A percentile compares a stretch with the other conserved stretches of the same genome.
Conservation (phyloP, 768 basidiomycete genomes). For the Suillus subluteus region DNA sequence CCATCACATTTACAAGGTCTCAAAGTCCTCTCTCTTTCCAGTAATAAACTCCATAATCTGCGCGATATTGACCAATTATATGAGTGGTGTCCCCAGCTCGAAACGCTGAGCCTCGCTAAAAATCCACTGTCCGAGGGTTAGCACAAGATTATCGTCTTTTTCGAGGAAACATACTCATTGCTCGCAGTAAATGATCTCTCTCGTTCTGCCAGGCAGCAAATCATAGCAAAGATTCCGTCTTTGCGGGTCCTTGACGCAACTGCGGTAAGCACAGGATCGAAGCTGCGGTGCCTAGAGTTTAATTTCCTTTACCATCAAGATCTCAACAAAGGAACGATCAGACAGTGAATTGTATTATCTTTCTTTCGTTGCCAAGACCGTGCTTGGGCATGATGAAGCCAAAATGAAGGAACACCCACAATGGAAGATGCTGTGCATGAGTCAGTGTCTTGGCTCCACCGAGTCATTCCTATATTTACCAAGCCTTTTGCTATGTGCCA, state of each 20-base stretch:
- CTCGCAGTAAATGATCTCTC: conserved; percentile 39
- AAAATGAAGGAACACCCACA: conserved; percentile 59
- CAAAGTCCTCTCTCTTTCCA: conserved; percentile 64
- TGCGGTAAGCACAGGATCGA: conserved; percentile 45
- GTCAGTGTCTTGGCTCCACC: conserved; percentile 40
- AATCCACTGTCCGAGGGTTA: conserved; percentile 68
- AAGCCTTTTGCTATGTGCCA: conserved; percentile 7
- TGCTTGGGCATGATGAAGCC: conserved; percentile 43
- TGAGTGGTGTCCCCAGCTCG: conserved; percentile 69
- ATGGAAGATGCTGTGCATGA: conserved; percentile 63
- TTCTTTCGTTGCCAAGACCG: conserved; percentile 58
- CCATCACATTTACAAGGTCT: conserved; percentile 40
- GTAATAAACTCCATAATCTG: conserved; percentile 65
- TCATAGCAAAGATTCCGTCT: conserved; percentile 69
- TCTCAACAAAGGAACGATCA: conserved; percentile 68
- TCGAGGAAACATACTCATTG: conserved; percentile 6
- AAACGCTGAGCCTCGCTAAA: conserved; percentile 59
- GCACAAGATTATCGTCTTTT: conserved; percentile 13
- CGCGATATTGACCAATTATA: conserved; percentile 63
- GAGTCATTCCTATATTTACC: conserved; percentile 12
- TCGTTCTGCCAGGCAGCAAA: conserved; percentile 56
- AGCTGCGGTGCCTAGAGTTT: conserved; percentile 18
- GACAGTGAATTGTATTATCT: conserved; percentile 87
- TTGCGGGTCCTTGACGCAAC: conserved; percentile 67
- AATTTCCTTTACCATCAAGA: conserved; percentile 42